Evolutionary conservation across 192 early-diverging fungal species (phyloP).

Genomic region (Coemansia sp.): DNA sequence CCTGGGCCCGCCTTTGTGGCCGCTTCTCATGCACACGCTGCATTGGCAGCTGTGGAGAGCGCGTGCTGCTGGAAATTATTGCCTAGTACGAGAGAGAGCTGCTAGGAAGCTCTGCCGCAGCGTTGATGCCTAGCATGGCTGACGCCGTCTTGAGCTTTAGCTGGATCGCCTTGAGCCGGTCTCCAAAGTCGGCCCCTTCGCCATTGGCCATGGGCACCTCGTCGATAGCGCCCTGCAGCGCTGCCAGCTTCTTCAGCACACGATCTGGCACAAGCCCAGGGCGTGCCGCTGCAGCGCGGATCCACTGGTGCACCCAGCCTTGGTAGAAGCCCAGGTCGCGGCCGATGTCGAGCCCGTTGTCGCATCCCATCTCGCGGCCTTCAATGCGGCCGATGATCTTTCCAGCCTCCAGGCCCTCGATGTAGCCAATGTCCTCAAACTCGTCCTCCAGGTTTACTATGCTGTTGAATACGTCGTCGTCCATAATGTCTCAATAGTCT

Average conservation of each 20-base stretch:
- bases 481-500: background rate
- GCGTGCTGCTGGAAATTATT: too few relatives aligned
- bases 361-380: slow-evolving; percentile 48
- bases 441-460: background rate
- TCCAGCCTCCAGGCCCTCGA: slow-evolving; percentile 31
- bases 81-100: slow-evolving; percentile 31
- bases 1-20: background rate
- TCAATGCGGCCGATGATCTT: slow-evolving; percentile 22
- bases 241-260: slow-evolving; percentile 29
- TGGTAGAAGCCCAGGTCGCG: slow-evolving; percentile 50
- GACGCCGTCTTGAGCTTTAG: slow-evolving; percentile 43
- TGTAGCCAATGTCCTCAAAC: slow-evolving; percentile 34
- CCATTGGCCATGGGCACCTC: slow-evolving; percentile 19
- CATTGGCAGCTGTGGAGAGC: too few relatives aligned
- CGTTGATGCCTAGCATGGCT: slow-evolving; percentile 36
- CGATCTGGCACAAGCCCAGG: slow-evolving; percentile 32
- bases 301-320: slow-evolving; percentile 49
- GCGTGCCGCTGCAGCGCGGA: slow-evolving; percentile 13
- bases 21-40: background rate
- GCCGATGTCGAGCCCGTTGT: slow-evolving; percentile 40
- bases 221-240: slow-evolving; percentile 23
- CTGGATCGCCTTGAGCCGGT: slow-evolving; percentile 31
- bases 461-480: slow-evolving; percentile 1
- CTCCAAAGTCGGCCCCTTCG: slow-evolving; percentile 39
- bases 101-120: slow-evolving; percentile 29